phyloP scores from a whole-genome alignment of 345 rosid species.

The Pelargonium nanum region DNA sequence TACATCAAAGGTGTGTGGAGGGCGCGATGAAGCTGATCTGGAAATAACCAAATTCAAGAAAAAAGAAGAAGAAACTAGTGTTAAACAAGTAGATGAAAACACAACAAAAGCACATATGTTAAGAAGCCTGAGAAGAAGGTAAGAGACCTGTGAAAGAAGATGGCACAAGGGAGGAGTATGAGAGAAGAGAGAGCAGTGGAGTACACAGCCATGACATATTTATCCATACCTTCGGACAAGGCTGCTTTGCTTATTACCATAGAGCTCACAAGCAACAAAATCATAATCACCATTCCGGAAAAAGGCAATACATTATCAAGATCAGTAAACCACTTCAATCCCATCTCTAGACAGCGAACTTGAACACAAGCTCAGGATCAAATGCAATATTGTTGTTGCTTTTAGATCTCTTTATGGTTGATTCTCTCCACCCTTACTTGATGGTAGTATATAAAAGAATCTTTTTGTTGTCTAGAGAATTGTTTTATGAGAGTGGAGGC shows the following conservation, averaged over 20 bases:
- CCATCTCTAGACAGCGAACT: no score
- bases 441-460: no score
- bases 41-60: background rate
- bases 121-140: background rate
- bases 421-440: no score
- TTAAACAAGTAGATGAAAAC: background rate
- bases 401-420: no score
- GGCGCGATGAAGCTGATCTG: conserved; percentile 14
- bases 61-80: background rate
- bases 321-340: no score
- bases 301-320: no score
- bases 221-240: conserved; percentile 24
- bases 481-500: no score
- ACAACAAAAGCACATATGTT: background rate
- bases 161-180: conserved; percentile 19
- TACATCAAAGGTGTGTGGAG: conserved; percentile 12
- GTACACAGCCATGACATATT: conserved; percentile 22
- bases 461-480: no score
- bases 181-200: conserved; percentile 17
- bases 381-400: no score
- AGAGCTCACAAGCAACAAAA: no score
- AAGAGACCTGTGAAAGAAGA: conserved; percentile 23
- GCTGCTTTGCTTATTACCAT: conserved; percentile 25
- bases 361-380: no score
- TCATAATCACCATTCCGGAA: no score